Base-by-base conservation (phyloP, 495 filamentous ascomycete species). In the Elaphomyces granulatus region DNA sequence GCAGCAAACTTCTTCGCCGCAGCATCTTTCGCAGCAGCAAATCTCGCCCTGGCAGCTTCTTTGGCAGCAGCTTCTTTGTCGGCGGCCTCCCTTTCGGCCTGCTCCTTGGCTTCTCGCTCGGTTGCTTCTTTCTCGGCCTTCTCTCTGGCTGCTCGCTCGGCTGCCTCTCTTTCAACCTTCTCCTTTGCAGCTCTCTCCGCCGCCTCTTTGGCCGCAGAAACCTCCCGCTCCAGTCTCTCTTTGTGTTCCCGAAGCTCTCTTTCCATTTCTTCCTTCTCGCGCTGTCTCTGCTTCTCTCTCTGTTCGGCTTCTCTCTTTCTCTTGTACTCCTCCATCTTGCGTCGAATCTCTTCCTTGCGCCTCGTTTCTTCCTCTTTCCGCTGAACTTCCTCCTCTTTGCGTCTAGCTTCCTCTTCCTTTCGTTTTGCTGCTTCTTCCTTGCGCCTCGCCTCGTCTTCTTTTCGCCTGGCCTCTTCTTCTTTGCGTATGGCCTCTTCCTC, bases 311-410 rank as follows among this genome's bases (percentile, higher is more conserved):
- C 49, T 36, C 61, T 43, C 39, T 77, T 72, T 48, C 64, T 67
- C 47, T 77, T 80, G 40, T 70, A 76, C 23, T 78, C 78, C 34
- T 82, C 77, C 50, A 72, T 74, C 46, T 74, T 77, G 4, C 74
- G 70, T 3, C 75, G 54, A 16, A 65, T 49, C 26, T 68, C 61
- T 42, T 62, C 57, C 51, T 63, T 68, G 32, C 53, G 61, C 48
- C 55, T 59, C 39, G 77, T 75, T 45, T 87, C 83, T 52, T 86
- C 80, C 44, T 70, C 80, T 48, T 85, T 78, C 77, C 78, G 81
- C 12, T 12, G 6, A 6, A 28, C 23, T 7, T 70, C 68, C 7
- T 64, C 69, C 41, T 64, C 20, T 46, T 36, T 23, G 45, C 37
- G 44, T 8, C 40, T 38, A 15, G 38, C 21, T 37, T 50, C 42